Conservation (phyloP, 805 yeast genomes). For the Spathaspora gorwiae region DNA sequence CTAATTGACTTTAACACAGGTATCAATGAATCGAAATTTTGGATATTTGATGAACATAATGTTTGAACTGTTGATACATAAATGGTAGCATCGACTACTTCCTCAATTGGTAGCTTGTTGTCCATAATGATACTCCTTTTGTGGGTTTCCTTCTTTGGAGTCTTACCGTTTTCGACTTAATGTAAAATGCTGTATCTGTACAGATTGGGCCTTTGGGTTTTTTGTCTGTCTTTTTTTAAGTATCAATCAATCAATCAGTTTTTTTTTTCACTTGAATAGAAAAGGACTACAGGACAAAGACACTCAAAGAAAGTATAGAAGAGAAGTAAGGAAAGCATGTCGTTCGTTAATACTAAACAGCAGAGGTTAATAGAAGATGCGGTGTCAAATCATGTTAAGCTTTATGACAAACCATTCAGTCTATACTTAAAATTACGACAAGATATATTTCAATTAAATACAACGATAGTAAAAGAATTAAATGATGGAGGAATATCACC, state of each 20-base stretch:
- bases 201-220: too few species aligned
- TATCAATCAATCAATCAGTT: background rate
- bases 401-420: slow-evolving; percentile 27
- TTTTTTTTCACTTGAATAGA: too few species aligned
- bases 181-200: too few species aligned
- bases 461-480: slow-evolving; percentile 9
- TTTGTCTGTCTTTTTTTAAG: too few species aligned
- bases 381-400: slow-evolving; percentile 23
- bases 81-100: slow-evolving; percentile 4
- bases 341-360: slow-evolving; percentile 26
- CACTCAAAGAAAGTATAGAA: too few species aligned
- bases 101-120: background rate
- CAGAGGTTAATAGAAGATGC: slow-evolving; percentile 30
- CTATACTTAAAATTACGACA: slow-evolving; percentile 32
- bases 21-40: background rate
- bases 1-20: background rate
- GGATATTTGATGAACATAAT: background rate
- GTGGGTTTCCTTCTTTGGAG: too few species aligned
- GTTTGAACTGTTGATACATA: slow-evolving; percentile 2
- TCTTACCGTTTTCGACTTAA: too few species aligned
- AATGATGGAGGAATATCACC: slow-evolving; percentile 3
- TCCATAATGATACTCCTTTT: too few species aligned
- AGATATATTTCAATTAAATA: slow-evolving; percentile 19
- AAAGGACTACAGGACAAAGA: too few species aligned
- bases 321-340: slow-evolving; percentile 12